phyloP scores from a whole-genome alignment of 805 yeast species.

The Monosporozyma yasuniensis region DNA sequence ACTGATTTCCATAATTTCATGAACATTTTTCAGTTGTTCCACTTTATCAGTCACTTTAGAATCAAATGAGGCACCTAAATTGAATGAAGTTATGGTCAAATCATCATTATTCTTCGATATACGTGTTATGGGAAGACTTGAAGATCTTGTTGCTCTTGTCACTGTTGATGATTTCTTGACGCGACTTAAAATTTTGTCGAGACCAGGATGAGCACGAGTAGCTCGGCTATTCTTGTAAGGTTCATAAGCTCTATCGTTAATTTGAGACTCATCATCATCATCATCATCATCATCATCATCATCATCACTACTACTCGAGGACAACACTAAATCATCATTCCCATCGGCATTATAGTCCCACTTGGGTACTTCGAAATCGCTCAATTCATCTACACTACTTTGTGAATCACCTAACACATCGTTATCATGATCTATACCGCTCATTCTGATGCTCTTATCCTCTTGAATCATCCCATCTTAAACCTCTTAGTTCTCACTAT shows the following conservation, averaged over 20 bases:
- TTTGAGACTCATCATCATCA: neutral
- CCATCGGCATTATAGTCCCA: neutral
- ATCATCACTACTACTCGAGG: neutral
- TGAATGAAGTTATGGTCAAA: slow-evolving; percentile 5
- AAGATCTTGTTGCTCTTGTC: neutral
- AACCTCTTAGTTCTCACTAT: no score
- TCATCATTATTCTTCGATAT: neutral
- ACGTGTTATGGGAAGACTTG: neutral
- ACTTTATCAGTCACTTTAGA: slow-evolving; percentile 8
- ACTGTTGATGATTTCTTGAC: neutral
- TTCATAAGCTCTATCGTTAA: no score
- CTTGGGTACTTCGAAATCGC: neutral
- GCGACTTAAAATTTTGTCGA: neutral
- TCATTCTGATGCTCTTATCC: no score
- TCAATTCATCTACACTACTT: neutral
- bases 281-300: neutral
- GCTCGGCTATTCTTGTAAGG: no score
- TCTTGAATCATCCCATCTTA: neutral
- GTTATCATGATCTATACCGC: neutral
- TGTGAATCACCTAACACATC: neutral
- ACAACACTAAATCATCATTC: neutral
- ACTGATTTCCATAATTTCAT: neutral
- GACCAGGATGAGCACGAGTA: no score
- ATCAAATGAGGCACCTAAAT: slow-evolving; percentile 18
- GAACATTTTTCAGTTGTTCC: slow-evolving; percentile 5